These are phyloP conservation scores for Penicillium canariense DNA, from an alignment of 495 filamentous ascomycete species.

Conservation along the genomic window DNA sequence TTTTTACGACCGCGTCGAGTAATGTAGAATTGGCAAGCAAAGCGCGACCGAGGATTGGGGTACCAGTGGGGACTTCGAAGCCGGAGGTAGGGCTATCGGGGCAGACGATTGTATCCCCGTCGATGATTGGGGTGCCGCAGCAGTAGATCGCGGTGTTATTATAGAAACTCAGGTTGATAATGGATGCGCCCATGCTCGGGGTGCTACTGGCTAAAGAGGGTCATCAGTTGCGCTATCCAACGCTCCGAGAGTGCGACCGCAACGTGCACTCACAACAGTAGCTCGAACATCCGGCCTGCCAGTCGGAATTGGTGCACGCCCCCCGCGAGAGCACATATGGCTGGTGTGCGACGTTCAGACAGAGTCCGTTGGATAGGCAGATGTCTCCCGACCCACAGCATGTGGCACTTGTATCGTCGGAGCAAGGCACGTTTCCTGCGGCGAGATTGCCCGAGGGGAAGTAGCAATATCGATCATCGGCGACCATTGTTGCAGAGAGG, in stretches of 20 bases:
- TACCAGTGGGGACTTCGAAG: conserved; percentile 2
- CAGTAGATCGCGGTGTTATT: background rate
- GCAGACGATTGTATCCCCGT: background rate
- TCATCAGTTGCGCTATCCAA: background rate
- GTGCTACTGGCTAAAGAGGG: background rate
- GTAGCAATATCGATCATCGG: background rate
- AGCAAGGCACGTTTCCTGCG: conserved; percentile 1
- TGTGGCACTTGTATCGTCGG: background rate
- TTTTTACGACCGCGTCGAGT: background rate
- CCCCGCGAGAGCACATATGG: conserved; percentile 1
- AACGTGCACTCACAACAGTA: background rate
- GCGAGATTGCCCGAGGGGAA: background rate
- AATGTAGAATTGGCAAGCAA: background rate
- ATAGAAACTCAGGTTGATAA: conserved; percentile 2
- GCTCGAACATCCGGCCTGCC: background rate
- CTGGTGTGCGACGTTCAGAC: background rate
- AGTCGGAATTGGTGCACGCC: background rate
- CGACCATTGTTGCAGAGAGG: background rate
- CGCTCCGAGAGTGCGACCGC: background rate
- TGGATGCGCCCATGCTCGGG: background rate
- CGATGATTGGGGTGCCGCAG: conserved; percentile 2
- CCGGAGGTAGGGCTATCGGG: background rate
- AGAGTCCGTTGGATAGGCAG: conserved; percentile 1
- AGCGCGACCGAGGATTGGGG: background rate
- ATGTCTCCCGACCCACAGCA: conserved; percentile 2